A percentile compares a stretch with the other conserved stretches of the same genome.
Evolutionary conservation across 2,329 filamentous ascomycete genomes (phyloP).

Genomic region (Hansfordia pulvinata): DNA sequence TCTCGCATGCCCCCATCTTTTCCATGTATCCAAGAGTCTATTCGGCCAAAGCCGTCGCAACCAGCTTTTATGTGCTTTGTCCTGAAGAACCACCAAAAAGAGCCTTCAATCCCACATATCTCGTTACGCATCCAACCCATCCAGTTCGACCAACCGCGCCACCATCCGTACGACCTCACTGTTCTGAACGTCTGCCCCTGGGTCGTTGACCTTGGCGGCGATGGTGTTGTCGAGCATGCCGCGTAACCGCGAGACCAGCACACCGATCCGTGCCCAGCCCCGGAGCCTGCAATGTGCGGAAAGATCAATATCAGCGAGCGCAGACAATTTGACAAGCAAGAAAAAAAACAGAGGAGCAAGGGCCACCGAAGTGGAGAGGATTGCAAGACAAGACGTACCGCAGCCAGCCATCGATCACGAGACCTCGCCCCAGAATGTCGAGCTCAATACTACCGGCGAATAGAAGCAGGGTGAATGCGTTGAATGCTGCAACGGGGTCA

Average conservation of each 20-base stretch:
- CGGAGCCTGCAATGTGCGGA: slow-evolving; percentile 35
- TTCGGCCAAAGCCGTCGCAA: too few species aligned
- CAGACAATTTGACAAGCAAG: not conserved
- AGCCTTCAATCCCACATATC: slow-evolving; percentile 2
- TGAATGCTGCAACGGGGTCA: slow-evolving; percentile 62
- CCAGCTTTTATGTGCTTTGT: too few species aligned
- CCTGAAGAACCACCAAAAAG: too few species aligned
- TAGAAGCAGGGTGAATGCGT: slow-evolving; percentile 74
- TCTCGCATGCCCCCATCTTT: too few species aligned
- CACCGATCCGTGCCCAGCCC: slow-evolving; percentile 91
- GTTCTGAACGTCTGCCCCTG: slow-evolving; percentile 40
- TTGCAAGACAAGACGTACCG: slow-evolving; percentile 14
- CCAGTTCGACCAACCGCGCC: slow-evolving; percentile 70
- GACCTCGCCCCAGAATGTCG: slow-evolving; percentile 73
- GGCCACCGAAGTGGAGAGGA: not conserved
- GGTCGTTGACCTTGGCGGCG: slow-evolving; percentile 67
- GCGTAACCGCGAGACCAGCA: slow-evolving; percentile 70
- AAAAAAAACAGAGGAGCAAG: not conserved
- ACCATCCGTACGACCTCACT: slow-evolving; percentile 66
- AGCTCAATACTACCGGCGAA: slow-evolving; percentile 78
- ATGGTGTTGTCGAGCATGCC: slow-evolving; percentile 80
- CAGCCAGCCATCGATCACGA: slow-evolving; percentile 89
- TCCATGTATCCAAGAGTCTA: too few species aligned
- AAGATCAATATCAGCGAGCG: not conserved
- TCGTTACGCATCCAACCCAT: slow-evolving; percentile 67